These are phyloP conservation scores for Paspalum notatum DNA, from an alignment of 176 grass and related monocot genomes.

Conservation along the genomic window DNA sequence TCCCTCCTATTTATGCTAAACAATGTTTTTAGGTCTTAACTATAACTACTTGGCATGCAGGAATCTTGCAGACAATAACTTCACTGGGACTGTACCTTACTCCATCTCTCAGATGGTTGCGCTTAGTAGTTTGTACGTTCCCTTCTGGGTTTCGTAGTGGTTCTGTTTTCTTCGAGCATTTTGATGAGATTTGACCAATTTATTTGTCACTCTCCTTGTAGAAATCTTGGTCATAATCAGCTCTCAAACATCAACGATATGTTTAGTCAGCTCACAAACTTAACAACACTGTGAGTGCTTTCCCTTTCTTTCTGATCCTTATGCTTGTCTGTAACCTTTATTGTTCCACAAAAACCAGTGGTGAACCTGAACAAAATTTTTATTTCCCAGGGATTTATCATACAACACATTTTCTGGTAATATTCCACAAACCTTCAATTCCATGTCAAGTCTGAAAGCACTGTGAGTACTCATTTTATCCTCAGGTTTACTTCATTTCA, in stretches of 20 bases:
- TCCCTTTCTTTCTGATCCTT: slow-evolving; percentile 17
- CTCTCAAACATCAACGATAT: slow-evolving; percentile 68
- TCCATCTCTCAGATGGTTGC: slow-evolving; percentile 67
- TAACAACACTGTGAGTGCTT: slow-evolving; percentile 74
- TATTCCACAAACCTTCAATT: slow-evolving; percentile 78
- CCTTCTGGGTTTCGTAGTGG: background rate
- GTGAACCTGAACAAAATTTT: slow-evolving; percentile 31
- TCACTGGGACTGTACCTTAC: slow-evolving; percentile 68
- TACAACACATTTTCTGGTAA: slow-evolving; percentile 70
- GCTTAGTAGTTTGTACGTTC: slow-evolving; percentile 72
- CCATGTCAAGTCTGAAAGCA: slow-evolving; percentile 66
- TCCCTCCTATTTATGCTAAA: background rate
- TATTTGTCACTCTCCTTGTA: slow-evolving; percentile 22
- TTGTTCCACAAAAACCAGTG: slow-evolving; percentile 1
- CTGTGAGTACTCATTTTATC: slow-evolving; percentile 64
- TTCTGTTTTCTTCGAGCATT: background rate
- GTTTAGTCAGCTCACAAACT: slow-evolving; percentile 64
- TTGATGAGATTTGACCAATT: slow-evolving; percentile 34
- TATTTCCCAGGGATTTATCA: slow-evolving; percentile 76
- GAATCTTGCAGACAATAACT: slow-evolving; percentile 80
- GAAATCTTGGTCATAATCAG: slow-evolving; percentile 85
- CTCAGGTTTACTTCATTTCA: slow-evolving; percentile 15
- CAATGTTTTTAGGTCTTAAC: slow-evolving; percentile 24
- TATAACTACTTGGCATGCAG: slow-evolving; percentile 50
- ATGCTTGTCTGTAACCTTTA: background rate